Evolutionary conservation across 805 yeast species (phyloP).

Genomic region (Schwanniomyces sp.): DNA sequence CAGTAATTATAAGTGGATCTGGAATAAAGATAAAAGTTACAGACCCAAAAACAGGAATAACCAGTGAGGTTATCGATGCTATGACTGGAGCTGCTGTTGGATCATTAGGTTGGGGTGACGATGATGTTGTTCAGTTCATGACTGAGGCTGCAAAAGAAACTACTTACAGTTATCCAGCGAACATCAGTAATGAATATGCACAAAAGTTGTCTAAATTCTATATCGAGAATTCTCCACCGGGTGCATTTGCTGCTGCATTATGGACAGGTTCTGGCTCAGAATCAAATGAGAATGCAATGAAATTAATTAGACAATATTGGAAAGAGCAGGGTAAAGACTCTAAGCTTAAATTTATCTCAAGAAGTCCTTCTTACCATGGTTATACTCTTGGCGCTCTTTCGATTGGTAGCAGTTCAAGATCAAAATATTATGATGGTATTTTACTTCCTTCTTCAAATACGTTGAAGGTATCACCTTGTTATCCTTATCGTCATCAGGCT

Average conservation of each 20-base stretch:
- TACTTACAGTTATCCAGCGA: conserved; percentile 24
- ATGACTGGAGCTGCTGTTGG: conserved; percentile 34
- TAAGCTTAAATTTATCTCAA: conserved; percentile 22
- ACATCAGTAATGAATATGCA: conserved; percentile 20
- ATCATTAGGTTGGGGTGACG: conserved; percentile 34
- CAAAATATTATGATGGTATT: conserved; percentile 19
- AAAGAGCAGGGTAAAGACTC: conserved; percentile 21
- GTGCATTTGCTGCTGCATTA: conserved; percentile 42
- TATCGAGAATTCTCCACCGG: conserved; percentile 40
- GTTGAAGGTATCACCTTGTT: conserved; percentile 20
- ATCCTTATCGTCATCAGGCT: conserved; percentile 28
- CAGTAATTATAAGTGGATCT: conserved; percentile 41
- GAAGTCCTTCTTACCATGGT: conserved; percentile 29
- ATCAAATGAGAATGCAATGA: conserved; percentile 27
- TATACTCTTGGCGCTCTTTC: conserved; percentile 27
- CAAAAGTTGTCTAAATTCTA: conserved; percentile 26
- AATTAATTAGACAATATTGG: conserved; percentile 25
- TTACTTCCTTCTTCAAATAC: conserved; percentile 14
- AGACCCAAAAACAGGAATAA: conserved; percentile 40
- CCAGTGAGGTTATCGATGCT: conserved; percentile 22
- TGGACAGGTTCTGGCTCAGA: conserved; percentile 36
- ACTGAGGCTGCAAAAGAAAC: conserved; percentile 19
- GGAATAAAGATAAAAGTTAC: conserved; percentile 43
- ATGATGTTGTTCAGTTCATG: conserved; percentile 17
- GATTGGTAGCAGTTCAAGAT: conserved; percentile 17